Conservation (phyloP, 2,329 filamentous ascomycete species). For the Botrytis fragariae region DNA sequence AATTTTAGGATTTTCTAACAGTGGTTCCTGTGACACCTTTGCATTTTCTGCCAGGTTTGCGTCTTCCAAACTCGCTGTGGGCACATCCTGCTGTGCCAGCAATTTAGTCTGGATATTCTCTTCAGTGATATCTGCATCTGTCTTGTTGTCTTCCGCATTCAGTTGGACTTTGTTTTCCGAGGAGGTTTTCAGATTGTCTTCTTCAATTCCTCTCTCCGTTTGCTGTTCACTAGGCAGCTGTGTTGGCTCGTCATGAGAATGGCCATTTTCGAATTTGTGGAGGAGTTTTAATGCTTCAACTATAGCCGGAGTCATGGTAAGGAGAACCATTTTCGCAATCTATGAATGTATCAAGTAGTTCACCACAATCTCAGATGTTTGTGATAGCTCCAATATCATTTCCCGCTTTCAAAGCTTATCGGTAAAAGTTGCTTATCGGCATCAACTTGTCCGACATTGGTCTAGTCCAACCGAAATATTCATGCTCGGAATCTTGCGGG, state of each 20-base stretch:
- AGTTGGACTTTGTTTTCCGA: not conserved
- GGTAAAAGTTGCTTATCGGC: slow-evolving; percentile 21
- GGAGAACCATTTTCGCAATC: slow-evolving; percentile 61
- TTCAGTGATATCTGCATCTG: not conserved
- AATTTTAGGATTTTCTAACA: slow-evolving; percentile 43
- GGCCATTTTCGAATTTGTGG: slow-evolving; percentile 24
- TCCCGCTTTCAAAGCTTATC: slow-evolving; percentile 22
- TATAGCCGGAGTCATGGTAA: slow-evolving; percentile 71
- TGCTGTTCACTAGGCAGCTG: not conserved
- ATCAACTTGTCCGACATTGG: slow-evolving; percentile 27
- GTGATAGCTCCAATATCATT: not conserved
- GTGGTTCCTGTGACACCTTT: slow-evolving; percentile 43
- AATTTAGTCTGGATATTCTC: not conserved
- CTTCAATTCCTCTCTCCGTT: not conserved
- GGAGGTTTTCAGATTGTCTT: not conserved
- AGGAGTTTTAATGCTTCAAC: slow-evolving; percentile 56
- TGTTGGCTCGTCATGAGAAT: not conserved
- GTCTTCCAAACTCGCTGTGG: not conserved
- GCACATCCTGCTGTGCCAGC: not conserved
- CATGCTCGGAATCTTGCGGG: slow-evolving; percentile 29
- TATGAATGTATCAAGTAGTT: not conserved
- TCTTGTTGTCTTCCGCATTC: not conserved
- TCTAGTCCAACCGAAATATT: slow-evolving; percentile 30
- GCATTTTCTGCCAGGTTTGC: not conserved
- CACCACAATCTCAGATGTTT: not conserved